Conservation (phyloP, 129 eudicot genomes). For the Glebionis coronaria region DNA sequence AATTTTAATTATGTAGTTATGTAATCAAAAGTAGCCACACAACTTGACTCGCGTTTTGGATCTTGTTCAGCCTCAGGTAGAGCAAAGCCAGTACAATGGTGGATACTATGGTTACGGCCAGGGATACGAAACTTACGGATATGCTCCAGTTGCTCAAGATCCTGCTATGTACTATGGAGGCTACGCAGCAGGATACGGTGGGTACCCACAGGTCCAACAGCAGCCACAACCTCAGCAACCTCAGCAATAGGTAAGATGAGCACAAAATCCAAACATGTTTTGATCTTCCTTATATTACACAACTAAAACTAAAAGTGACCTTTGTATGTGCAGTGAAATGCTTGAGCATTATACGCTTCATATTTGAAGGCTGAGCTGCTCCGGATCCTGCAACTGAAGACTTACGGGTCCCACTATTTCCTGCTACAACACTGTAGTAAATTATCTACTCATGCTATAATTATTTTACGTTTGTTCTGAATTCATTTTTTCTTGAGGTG, state of each 20-base stretch:
- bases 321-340: conserved; percentile 3
- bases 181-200: conserved; percentile 66
- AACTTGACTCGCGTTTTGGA: background rate
- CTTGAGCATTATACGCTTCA: background rate
- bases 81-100: conserved; percentile 66
- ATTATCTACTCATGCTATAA: background rate
- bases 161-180: conserved; percentile 75
- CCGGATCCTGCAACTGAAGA: conserved; percentile 3
- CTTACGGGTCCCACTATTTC: background rate
- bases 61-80: conserved; percentile 68
- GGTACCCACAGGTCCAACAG: conserved; percentile 66
- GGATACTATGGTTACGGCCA: conserved; percentile 76
- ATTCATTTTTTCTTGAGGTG: background rate
- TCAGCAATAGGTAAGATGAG: conserved; percentile 34
- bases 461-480: background rate
- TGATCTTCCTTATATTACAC: background rate
- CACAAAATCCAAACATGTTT: background rate
- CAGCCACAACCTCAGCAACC: conserved; percentile 40
- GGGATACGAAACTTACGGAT: conserved; percentile 73
- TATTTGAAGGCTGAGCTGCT: background rate
- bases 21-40: background rate
- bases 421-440: background rate
- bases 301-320: background rate
- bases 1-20: background rate
- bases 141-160: conserved; percentile 76